Base-by-base conservation (phyloP, 1,284 basidiomycete genomes). In the Ceratobasidium sp. region DNA sequence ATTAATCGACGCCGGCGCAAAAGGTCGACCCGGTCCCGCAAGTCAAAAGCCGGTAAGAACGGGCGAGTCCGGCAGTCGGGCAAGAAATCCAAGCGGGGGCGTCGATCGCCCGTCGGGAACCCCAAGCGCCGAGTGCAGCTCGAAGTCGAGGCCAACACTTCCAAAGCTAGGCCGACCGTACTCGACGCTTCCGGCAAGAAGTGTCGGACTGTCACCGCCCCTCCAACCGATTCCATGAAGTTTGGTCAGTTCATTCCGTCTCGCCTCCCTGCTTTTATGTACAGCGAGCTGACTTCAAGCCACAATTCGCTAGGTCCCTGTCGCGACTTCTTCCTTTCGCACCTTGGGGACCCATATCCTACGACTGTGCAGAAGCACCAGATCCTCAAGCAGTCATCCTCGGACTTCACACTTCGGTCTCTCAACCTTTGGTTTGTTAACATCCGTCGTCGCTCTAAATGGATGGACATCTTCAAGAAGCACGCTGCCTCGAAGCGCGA, bases 361-460 rank as follows among this genome's bases (percentile, higher is more conserved):
- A 78, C 77, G n/a, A 62, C 77, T 10, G 68, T 66, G 10, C 68
- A 79, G 66, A 80, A 80, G 64, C 64, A 64, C 52, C 77, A 78
- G 66, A 59, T 80, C 44, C 46, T 78, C 12, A 56, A 68, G 20
- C 68, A 75, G 40, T 75, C 71, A 20, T 75, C 71, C 2, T 28
- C 76, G 38, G 77, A 76, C 54, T 75, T 79, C 54, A 56, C 70
- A 23, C 69, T 67, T 57, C 75, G 56, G 13, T 80, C 80, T 46
- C 64, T 80, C 23, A 79, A 78, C 62, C 80, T 73, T 23, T 80
- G 80, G 80, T 79, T 80, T 73, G 80, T 79, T 61, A 80, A 80
- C 59, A 78, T 77, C 50, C 78, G 80, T 13, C 80, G 80, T 20
- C 80, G 80, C 15, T 79, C 79, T n/a, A 68, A 69, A 62, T 80